phyloP scores from a whole-genome alignment of 768 basidiomycete species.

The Mycena metata region DNA sequence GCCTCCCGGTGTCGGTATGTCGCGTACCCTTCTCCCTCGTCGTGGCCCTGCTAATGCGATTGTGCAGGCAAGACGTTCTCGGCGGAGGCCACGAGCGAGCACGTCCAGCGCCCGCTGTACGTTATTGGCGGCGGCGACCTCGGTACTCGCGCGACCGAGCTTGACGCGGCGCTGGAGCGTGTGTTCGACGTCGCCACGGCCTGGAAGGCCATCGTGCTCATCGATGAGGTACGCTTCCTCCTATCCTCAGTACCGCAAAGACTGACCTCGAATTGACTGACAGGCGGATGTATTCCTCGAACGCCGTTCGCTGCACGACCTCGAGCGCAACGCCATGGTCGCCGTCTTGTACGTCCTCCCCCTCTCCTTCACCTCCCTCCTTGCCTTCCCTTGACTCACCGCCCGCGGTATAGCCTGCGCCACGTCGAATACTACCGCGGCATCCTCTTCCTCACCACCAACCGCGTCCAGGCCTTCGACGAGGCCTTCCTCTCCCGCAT shows the following conservation, averaged over 20 bases:
- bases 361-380: conserved; percentile 32
- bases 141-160: conserved; percentile 58
- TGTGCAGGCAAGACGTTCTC: conserved; percentile 67
- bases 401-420: conserved; percentile 54
- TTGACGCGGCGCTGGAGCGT: conserved; percentile 61
- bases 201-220: conserved; percentile 73
- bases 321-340: conserved; percentile 80
- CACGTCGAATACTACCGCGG: conserved; percentile 71
- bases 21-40: neutral
- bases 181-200: conserved; percentile 68
- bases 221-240: conserved; percentile 58
- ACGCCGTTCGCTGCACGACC: conserved; percentile 72
- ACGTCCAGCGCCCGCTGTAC: conserved; percentile 66
- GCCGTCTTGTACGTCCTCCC: conserved; percentile 67
- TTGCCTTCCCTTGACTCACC: conserved; percentile 35
- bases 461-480: conserved; percentile 71
- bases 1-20: conserved; percentile 69
- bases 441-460: conserved; percentile 70
- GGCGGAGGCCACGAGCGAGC: conserved; percentile 71
- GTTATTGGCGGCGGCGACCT: conserved; percentile 69
- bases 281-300: conserved; percentile 81
- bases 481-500: conserved; percentile 78
- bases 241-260: neutral
- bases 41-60: neutral
- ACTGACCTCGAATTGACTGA: too few relatives aligned